These are phyloP conservation scores for Metroxylon sagu DNA, from an alignment of 176 grass and related monocot genomes.

Conservation along the genomic window DNA sequence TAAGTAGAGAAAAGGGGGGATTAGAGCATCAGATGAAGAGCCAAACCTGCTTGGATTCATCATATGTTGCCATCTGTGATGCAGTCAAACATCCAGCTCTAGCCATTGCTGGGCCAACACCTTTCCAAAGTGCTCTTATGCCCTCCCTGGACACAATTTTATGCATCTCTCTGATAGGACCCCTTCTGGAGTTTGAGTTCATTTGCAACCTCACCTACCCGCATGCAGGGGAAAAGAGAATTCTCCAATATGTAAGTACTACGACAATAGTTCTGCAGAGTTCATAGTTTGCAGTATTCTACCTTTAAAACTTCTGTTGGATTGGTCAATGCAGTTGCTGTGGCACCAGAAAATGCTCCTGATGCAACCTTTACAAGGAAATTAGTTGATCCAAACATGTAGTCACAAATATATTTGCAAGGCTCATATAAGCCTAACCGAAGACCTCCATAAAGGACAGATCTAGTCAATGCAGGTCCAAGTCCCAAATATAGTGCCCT, in stretches of 20 bases:
- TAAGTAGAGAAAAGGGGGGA: not conserved
- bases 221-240: too few species aligned
- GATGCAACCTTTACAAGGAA: constrained; percentile 76
- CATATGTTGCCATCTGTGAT: constrained; percentile 95
- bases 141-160: constrained; percentile 73
- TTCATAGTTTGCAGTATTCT: not conserved
- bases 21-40: not conserved
- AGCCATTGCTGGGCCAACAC: constrained; percentile 92
- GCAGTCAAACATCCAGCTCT: constrained; percentile 84
- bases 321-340: constrained; percentile 81
- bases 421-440: constrained; percentile 88
- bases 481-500: constrained; percentile 77
- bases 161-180: constrained; percentile 48
- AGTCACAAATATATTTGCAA: constrained; percentile 64
- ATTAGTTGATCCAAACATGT: constrained; percentile 74
- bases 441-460: constrained; percentile 84
- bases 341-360: constrained; percentile 63
- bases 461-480: constrained; percentile 66
- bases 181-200: constrained; percentile 40
- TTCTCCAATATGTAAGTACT: too few species aligned
- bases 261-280: too few species aligned
- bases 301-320: constrained; percentile 88
- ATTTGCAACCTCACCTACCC: constrained; percentile 79
- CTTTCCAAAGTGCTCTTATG: constrained; percentile 83
- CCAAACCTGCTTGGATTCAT: constrained; percentile 74